Conservation (phyloP, 805 yeast species). For the Candida silvatica region DNA sequence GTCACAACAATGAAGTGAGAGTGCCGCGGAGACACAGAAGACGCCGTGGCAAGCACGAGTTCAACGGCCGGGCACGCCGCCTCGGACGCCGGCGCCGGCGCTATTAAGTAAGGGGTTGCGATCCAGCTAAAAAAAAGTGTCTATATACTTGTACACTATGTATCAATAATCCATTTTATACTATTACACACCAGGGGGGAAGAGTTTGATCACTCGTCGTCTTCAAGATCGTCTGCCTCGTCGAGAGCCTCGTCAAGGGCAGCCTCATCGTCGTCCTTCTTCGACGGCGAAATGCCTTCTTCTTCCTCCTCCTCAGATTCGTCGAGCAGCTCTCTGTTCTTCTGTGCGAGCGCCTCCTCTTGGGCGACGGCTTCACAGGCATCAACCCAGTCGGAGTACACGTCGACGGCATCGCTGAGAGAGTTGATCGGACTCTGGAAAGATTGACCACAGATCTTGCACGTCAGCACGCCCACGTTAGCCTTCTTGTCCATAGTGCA, state of each 20-base stretch:
- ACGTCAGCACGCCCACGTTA: conserved; percentile 73
- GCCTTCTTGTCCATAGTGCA: conserved; percentile 83
- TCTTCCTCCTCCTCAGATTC: conserved; percentile 16
- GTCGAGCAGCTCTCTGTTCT: conserved; percentile 18
- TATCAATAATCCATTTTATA: too few species aligned
- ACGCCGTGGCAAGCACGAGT: too few species aligned
- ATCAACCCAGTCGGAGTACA: conserved; percentile 96
- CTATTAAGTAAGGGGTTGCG: not conserved
- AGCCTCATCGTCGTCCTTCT: too few species aligned
- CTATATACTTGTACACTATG: too few species aligned
- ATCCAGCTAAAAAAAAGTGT: too few species aligned
- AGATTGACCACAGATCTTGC: conserved; percentile 91
- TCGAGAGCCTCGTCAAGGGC: conserved; percentile 15
- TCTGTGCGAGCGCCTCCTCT: conserved; percentile 29
- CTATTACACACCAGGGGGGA: conserved; percentile 2
- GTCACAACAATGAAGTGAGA: too few species aligned
- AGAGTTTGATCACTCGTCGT: not conserved
- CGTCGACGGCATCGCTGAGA: conserved; percentile 84
- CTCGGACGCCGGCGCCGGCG: not conserved
- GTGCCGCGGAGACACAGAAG: too few species aligned
- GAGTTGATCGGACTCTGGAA: conserved; percentile 86
- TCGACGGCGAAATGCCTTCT: too few species aligned
- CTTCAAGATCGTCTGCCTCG: conserved; percentile 9
- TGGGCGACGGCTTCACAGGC: conserved; percentile 88
- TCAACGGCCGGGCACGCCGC: too few species aligned